Evolutionary conservation across 2,329 filamentous ascomycete species (phyloP).

Genomic region (Orbilia ellipsospora): DNA sequence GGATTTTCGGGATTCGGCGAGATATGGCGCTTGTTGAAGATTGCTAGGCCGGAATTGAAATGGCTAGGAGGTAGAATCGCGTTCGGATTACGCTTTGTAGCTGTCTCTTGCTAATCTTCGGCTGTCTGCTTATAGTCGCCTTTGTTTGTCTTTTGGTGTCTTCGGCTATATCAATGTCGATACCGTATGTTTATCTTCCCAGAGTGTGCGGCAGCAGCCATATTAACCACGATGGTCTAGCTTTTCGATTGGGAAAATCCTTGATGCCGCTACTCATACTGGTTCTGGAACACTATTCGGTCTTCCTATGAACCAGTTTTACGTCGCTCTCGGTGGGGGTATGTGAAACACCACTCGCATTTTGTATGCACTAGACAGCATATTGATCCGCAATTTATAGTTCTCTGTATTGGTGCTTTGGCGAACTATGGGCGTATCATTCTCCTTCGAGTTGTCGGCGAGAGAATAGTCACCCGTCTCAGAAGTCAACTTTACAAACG

Average conservation of each 20-base stretch:
- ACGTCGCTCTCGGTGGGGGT: conserved; percentile 74
- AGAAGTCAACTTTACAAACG: conserved; percentile 88
- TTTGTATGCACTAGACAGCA: not conserved
- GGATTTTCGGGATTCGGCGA: conserved; percentile 74
- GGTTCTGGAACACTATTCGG: conserved; percentile 81
- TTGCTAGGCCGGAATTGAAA: conserved; percentile 84
- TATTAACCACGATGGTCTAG: conserved; percentile 31
- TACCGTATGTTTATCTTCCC: conserved; percentile 68
- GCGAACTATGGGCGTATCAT: conserved; percentile 96
- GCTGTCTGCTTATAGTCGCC: conserved; percentile 67
- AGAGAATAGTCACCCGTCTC: conserved; percentile 89
- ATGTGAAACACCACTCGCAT: conserved; percentile 6
- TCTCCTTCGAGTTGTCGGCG: conserved; percentile 90
- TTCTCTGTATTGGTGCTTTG: conserved; percentile 83
- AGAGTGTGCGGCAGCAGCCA: no score
- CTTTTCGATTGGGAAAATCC: conserved; percentile 93
- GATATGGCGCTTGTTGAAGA: conserved; percentile 86
- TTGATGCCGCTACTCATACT: conserved; percentile 87
- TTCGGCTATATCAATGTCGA: conserved; percentile 92
- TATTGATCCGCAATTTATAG: conserved; percentile 60
- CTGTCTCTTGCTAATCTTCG: conserved; percentile 12
- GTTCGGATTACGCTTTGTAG: not conserved
- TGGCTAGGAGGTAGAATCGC: conserved; percentile 69
- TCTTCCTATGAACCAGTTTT: conserved; percentile 86
- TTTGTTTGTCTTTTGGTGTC: conserved; percentile 88